Evolutionary conservation across 768 basidiomycete genomes (phyloP).

Genomic region (Calvatia gigantea): DNA sequence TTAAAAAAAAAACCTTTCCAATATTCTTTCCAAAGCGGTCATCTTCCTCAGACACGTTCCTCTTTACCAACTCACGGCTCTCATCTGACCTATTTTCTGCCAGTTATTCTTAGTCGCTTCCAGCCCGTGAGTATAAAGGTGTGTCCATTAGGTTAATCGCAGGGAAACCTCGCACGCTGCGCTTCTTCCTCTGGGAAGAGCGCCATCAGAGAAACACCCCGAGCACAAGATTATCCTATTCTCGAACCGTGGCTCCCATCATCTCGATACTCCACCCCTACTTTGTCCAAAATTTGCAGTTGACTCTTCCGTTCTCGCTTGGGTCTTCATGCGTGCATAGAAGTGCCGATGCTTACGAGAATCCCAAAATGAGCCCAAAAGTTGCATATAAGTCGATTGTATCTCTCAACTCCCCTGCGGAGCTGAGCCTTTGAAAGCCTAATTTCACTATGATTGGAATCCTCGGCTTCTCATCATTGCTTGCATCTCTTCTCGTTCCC

Average conservation of each 20-base stretch:
- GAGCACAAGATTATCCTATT: slow-evolving; percentile 1
- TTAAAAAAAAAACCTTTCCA: too few relatives aligned
- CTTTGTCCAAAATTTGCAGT: neutral
- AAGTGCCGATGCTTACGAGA: neutral
- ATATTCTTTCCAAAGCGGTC: neutral
- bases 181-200: slow-evolving; percentile 2
- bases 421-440: neutral
- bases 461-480: neutral
- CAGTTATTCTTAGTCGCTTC: neutral
- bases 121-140: neutral
- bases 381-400: neutral
- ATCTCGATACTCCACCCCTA: too few relatives aligned
- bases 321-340: neutral
- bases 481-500: neutral
- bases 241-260: neutral
- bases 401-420: neutral
- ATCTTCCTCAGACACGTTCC: neutral
- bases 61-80: neutral
- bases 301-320: neutral
- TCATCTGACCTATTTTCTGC: neutral
- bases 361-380: neutral
- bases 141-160: neutral
- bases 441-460: neutral
- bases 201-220: neutral
- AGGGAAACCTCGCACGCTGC: slow-evolving; percentile 1